Percentiles rank a stretch among this genome's conserved stretches.
These are phyloP conservation scores for Rhododendron ferrugineum DNA, from an alignment of 148 eudicot genomes.

Conservation along the genomic window DNA sequence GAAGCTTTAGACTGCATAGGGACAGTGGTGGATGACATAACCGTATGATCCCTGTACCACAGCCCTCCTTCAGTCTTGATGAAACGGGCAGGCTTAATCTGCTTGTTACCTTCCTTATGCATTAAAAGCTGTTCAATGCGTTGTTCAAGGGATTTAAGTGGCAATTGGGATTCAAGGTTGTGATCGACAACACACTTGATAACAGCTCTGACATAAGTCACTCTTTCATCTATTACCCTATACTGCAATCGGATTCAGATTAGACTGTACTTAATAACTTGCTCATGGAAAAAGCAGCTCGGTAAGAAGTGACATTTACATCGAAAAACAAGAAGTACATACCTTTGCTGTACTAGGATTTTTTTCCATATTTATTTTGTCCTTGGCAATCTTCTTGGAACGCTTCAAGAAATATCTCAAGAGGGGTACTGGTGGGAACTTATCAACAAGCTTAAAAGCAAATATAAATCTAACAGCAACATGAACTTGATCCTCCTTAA, in stretches of 20 bases:
- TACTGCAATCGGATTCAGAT: conserved; percentile 13
- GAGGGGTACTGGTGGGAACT: conserved; percentile 16
- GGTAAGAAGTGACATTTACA: neutral
- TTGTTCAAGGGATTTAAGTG: conserved; percentile 14
- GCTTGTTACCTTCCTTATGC: conserved; percentile 3
- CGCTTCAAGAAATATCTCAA: neutral
- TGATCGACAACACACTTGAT: conserved; percentile 28
- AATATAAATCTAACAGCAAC: conserved; percentile 11
- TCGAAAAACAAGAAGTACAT: neutral
- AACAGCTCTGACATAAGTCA: conserved; percentile 19
- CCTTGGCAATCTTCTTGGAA: neutral
- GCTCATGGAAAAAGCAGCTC: neutral
- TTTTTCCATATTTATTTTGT: neutral
- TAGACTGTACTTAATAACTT: neutral
- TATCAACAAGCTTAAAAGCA: conserved; percentile 5
- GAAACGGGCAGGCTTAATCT: neutral
- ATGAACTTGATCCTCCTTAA: neutral
- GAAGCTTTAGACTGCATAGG: neutral
- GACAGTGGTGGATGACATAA: neutral
- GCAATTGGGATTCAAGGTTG: conserved; percentile 22
- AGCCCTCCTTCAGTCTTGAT: neutral
- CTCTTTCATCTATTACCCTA: conserved; percentile 15
- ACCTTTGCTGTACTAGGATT: neutral
- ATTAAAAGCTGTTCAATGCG: conserved; percentile 14
- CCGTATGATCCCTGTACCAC: neutral